These are phyloP conservation scores for Helicocarpus griseus DNA, from an alignment of 2,329 filamentous ascomycete genomes.

Conservation along the genomic window DNA sequence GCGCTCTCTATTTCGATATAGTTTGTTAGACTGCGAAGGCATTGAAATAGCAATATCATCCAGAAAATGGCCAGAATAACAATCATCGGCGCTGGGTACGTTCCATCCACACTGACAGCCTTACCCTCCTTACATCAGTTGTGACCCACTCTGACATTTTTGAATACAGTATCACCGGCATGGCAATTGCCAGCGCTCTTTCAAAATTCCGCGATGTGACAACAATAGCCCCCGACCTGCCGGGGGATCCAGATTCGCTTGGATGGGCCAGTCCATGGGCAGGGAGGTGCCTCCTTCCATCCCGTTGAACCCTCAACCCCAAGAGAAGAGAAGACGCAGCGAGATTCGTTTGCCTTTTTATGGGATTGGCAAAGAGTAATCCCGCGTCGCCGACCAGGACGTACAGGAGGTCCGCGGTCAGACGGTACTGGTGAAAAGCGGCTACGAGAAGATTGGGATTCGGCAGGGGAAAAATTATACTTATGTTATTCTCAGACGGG, in stretches of 20 bases:
- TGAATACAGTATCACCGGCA: neutral
- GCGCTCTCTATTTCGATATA: no score
- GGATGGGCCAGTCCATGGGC: neutral
- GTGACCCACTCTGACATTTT: no score
- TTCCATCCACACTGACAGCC: no score
- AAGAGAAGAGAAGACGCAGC: neutral
- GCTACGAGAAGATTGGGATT: slow-evolving; percentile 14
- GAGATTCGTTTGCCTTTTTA: neutral
- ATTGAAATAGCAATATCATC: no score
- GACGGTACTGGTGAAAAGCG: slow-evolving; percentile 16
- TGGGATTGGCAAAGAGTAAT: neutral
- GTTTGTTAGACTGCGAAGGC: no score
- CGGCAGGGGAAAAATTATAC: slow-evolving; percentile 19
- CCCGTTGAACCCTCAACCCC: neutral
- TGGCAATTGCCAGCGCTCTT: neutral
- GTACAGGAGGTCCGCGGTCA: slow-evolving; percentile 17
- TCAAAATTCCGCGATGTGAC: neutral
- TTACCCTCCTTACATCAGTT: no score
- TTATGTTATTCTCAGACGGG: slow-evolving; percentile 16
- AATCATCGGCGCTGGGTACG: no score
- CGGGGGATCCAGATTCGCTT: neutral
- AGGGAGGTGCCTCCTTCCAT: neutral
- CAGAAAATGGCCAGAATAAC: no score
- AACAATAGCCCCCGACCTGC: neutral
- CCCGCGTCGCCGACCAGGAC: slow-evolving; percentile 9